Conservation (phyloP, 305 asterid genomes). For the Coffea humblotiana region DNA sequence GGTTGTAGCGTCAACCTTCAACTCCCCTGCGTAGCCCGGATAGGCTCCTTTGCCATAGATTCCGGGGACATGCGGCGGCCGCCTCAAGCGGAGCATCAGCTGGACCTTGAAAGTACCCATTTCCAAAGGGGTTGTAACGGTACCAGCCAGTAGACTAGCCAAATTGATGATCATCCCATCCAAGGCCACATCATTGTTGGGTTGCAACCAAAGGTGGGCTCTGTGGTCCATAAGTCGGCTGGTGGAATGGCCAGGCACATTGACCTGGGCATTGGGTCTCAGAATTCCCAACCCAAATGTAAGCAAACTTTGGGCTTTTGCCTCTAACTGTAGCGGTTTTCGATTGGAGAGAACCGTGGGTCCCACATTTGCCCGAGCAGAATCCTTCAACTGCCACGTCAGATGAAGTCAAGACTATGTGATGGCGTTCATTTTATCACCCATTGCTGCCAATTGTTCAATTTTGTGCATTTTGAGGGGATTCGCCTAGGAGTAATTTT, state of each 20-base stretch:
- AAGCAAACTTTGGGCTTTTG: neutral
- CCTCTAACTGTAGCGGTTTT: no score
- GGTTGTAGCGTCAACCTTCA: neutral
- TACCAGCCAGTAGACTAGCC: constrained; percentile 3
- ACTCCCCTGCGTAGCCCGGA: neutral
- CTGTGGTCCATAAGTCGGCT: no score
- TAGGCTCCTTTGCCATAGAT: neutral
- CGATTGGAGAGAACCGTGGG: constrained; percentile 1
- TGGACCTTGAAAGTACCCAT: neutral
- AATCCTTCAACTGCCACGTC: constrained; percentile 28
- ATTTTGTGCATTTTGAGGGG: no score
- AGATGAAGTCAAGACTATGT: constrained; percentile 23
- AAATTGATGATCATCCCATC: no score
- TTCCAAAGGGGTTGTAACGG: neutral
- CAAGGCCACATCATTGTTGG: neutral
- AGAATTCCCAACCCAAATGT: constrained; percentile 30
- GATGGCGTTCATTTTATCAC: no score
- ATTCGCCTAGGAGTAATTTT: no score
- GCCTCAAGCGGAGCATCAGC: neutral
- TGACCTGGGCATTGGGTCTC: constrained; percentile 25
- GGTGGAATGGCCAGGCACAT: no score
- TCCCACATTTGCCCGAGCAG: constrained; percentile 25
- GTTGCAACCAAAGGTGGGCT: no score
- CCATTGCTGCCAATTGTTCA: no score
- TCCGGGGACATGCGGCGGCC: neutral